Base-by-base conservation (phyloP, 108 stramenopile species). In the Cyclotella kingstonii region DNA sequence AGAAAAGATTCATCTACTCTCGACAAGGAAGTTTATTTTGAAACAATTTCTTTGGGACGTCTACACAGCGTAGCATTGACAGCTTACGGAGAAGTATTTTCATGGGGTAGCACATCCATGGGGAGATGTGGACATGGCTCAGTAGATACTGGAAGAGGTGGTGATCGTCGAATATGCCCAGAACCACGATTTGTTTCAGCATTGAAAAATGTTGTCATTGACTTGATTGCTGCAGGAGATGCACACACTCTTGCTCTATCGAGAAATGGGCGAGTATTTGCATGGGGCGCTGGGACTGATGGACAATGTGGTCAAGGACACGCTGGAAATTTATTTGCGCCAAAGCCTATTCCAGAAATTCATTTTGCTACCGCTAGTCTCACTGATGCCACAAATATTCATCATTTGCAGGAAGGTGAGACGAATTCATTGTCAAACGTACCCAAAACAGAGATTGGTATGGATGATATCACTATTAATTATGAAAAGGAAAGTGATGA, bases 241-340 rank as follows among this genome's bases (percentile, higher is more conserved):
- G 83, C 87, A 26, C 98, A 98, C 63, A 95, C 95, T 3, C 68
- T 98, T 19, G 90, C 95, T 1, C 69, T 98, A 38, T 84, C 87
- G 3, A 79, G 62, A 17, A 89, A 83, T 35, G 96, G 94, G 12
- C 53, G 89, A 14, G 91, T 97, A 15, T 93, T 88, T 78, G 79
- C 81, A 1, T 98, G 95, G 80, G 98, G 98, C 22, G 74, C 84
- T 17, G 93, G 93, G 22, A 79, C 72, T 52, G 95, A 97, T 65
- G 98, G 98, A 5, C 98, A 98, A 65, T 83, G 97, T 43, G 98
- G 96, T 17, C 78, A 93, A 17, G 94, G 95, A n/a, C 65, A 66
- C 31, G 56, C 78, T 51, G 72, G 71, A 15, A 73, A 73, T 50
- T 51, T 78, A 18, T 73, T 68, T 25, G 63, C 71, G 45, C 77